A percentile compares a stretch with the other conserved stretches of the same genome.
Evolutionary conservation across 345 rosid species (phyloP).

Genomic region (Eucalyptus regnans): DNA sequence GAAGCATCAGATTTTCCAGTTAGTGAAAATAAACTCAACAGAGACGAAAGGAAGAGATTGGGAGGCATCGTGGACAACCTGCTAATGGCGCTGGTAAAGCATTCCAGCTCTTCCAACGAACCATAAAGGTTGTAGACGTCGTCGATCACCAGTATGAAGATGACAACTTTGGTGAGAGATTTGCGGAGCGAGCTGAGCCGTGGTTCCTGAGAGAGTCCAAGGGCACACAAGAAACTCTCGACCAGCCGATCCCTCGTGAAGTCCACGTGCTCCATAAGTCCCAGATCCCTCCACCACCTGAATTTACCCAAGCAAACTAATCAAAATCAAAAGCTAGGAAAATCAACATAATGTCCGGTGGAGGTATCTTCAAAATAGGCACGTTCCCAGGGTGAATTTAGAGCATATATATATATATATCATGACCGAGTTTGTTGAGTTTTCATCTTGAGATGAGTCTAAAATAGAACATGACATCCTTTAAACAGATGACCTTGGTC

Average conservation of each 20-base stretch:
- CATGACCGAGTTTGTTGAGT: neutral
- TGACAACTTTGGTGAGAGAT: constrained; percentile 28
- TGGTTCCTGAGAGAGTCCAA: constrained; percentile 25
- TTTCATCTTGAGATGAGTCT: neutral
- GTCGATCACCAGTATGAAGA: constrained; percentile 25
- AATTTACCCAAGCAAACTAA: neutral
- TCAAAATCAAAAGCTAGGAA: neutral
- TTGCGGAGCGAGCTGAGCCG: constrained; percentile 15
- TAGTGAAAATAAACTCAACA: neutral
- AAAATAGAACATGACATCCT: neutral
- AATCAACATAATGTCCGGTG: neutral
- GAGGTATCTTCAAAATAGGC: neutral
- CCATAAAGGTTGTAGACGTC: constrained; percentile 49
- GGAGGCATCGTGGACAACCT: constrained; percentile 6
- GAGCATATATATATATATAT: neutral
- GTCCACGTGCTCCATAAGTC: constrained; percentile 14
- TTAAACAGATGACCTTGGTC: neutral
- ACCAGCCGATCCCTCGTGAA: constrained; percentile 40
- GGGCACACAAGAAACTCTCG: constrained; percentile 32
- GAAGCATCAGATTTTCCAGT: neutral
- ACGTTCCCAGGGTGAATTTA: neutral
- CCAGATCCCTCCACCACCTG: constrained; percentile 49
- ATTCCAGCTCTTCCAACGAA: constrained; percentile 27
- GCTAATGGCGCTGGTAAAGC: constrained; percentile 26
- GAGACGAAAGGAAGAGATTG: neutral